Evolutionary conservation across 805 yeast species (phyloP).

Genomic region (Yamadazyma kitorensis): DNA sequence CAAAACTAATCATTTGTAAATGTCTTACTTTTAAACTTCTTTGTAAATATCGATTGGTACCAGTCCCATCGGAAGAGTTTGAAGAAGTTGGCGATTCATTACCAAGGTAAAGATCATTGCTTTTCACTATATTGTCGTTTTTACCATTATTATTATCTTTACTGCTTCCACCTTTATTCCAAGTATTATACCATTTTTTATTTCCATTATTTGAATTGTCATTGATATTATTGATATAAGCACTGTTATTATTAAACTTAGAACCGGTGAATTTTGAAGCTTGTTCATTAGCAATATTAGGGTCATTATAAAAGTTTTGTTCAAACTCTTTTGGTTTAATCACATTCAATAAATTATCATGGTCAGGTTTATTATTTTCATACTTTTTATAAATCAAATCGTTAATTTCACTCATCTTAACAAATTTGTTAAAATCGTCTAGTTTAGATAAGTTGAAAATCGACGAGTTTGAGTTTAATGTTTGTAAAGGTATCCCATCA

Average conservation of each 20-base stretch:
- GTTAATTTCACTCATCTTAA: slow-evolving; percentile 32
- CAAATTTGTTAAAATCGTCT: slow-evolving; percentile 34
- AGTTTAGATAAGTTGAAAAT: slow-evolving; percentile 28
- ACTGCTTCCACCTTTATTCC: no score
- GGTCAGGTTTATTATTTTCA: slow-evolving; percentile 10
- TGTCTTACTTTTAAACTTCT: slow-evolving; percentile 64
- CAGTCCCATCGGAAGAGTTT: slow-evolving; percentile 7
- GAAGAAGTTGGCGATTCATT: slow-evolving; percentile 7
- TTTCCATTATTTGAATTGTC: slow-evolving; percentile 4
- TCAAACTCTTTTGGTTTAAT: slow-evolving; percentile 24
- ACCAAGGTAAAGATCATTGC: slow-evolving; percentile 6
- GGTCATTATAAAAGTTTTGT: slow-evolving; percentile 23
- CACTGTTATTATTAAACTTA: no score
- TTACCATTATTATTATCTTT: slow-evolving; percentile 2
- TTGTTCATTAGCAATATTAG: slow-evolving; percentile 10
- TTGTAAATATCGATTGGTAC: slow-evolving; percentile 34
- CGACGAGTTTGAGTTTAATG: slow-evolving; percentile 15
- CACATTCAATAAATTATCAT: slow-evolving; percentile 24
- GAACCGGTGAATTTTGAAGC: no score
- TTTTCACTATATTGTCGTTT: slow-evolving; percentile 6
- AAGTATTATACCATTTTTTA: slow-evolving; percentile 15
- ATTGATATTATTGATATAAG: slow-evolving; percentile 2
- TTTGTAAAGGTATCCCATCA: slow-evolving; percentile 17
- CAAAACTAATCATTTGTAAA: slow-evolving; percentile 73
- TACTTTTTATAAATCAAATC: slow-evolving; percentile 25